Base-by-base conservation (phyloP, 306 rosid species). In the Dalbergia cochinchinensis region DNA sequence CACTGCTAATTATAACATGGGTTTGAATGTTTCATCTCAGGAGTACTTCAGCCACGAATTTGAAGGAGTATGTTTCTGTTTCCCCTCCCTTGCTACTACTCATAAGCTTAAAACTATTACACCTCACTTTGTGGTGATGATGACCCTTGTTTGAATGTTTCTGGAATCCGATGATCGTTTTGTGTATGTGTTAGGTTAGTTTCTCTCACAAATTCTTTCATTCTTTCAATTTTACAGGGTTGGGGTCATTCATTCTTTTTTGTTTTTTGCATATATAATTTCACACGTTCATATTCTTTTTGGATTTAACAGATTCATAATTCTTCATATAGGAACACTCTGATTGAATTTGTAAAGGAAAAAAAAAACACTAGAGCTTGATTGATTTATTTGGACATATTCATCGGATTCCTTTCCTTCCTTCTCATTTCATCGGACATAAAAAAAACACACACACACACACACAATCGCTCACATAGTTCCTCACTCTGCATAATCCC, bases 151-250 rank as follows among this genome's bases (percentile, higher is more conserved):
- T 85, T 96, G 93, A 91, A 78, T 71, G 35, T 83, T 86, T 83
- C 35, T 11, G 98, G 99, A 93, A 96, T 96, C 98, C 99, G 98
- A 96, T 96, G 99, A 96, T 90, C 79, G 71, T 88, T 76, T 72
- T 89, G 20, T 16, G 20, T 88, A 62, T 88, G 69, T 88, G 84
- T 66, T 89, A 86, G 93, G 14, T 87, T 68, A 54, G 35, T 39
- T 34, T 83, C 65, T 71, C 18, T 83, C 65, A 67, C 16, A 51
- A 37, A 94, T 92, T 96, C 97, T 96, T 96, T 93, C 85, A 83
- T 95, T 95, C 91, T 85, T 50, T 50, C 4, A 14, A 4, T 37
- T 6, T 85, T 85, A 67, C 67, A 9, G 22, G 26, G 61, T 55
- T 16, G 61, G 26, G 61, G 18, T 19, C 26, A 50, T 50, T 50